phyloP scores from a whole-genome alignment of 163 green algal genomes.

The Scenedesmus sp. region DNA sequence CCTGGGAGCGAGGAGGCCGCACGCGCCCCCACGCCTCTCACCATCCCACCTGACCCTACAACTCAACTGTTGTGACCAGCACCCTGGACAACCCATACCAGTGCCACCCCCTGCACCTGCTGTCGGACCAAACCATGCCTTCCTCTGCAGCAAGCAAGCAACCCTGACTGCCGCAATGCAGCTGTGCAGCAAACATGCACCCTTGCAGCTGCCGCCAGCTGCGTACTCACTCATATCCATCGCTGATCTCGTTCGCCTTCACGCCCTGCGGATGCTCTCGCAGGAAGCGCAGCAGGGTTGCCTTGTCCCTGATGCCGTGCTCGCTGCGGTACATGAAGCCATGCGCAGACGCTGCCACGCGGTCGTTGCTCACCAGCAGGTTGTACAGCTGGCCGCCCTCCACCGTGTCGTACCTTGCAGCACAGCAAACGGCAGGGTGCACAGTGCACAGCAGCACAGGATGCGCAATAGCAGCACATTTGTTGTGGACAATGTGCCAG shows the following conservation, averaged over 20 bases:
- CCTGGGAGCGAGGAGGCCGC: background rate
- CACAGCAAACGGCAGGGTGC: background rate
- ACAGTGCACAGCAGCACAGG: background rate
- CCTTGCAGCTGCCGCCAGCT: background rate
- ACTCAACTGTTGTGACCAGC: background rate
- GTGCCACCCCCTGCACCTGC: background rate
- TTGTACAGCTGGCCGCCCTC: conserved; percentile 45
- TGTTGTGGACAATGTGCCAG: no score
- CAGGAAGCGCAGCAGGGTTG: conserved; percentile 35
- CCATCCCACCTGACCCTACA: background rate
- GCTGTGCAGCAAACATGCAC: background rate
- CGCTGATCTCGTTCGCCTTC: conserved; percentile 37
- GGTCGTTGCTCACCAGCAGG: conserved; percentile 12
- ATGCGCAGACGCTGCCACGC: background rate
- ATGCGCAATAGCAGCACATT: no score
- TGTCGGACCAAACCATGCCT: background rate
- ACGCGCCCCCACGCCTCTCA: background rate
- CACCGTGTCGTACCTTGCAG: background rate
- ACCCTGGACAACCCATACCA: background rate
- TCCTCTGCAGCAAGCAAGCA: background rate
- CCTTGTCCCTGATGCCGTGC: conserved; percentile 55
- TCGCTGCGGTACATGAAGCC: conserved; percentile 52
- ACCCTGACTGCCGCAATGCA: background rate
- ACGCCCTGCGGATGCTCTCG: conserved; percentile 21
- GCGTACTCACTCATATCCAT: conserved; percentile 49